Evolutionary conservation across 805 yeast species (phyloP), one percentile per base, ranked within the genome.

Genomic region (Diddensiella transvaalensis): DNA sequence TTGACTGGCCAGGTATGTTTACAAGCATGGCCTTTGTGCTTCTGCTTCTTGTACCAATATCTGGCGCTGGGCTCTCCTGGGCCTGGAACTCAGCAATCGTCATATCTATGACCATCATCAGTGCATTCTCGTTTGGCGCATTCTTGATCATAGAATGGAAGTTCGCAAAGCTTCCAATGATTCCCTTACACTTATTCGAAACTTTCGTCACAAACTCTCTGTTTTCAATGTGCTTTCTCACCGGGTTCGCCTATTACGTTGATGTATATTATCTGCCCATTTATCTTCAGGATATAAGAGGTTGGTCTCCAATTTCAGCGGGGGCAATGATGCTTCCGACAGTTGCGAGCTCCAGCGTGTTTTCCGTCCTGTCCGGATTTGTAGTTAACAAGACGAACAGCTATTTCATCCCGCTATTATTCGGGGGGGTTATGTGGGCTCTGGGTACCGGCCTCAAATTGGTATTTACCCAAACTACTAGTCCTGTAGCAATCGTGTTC

Each of bases 1-100:
- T 78, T 40, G 86, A 81, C 59, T 77, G 71, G 53, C 54, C 65
- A 11, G 86, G 86, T 0, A 68, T 77, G 37, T 52, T 77, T 32
- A 63, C 75, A 13, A 67, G 78, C 33, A 66, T 80, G 2, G 68
- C 75, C 1, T 73, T 76, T 0, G 65, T 75, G 21, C 72, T 78
- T 0, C 59, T 79, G 11, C 55, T 80, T 13, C 66, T 79, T 42
- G 69, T 81, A n/a, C 82, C 83, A 2, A 60, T 80, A 18, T 73
- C 75, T 53, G 82, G 83, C 15, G 88, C 87, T 30, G 87, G 87
- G 2, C 66, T 76, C 5, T 66, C 75, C 8, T 80, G 72, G 58
- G 61, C 68, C 0, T 84, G 89, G 89, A 56, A 72, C 55, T 75
- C 74, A 11, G 62, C 73, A 2, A 49, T 66, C 18, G 70, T 70